phyloP scores from a whole-genome alignment of 1,284 basidiomycete species.

The Apiotrichum domesticum region DNA sequence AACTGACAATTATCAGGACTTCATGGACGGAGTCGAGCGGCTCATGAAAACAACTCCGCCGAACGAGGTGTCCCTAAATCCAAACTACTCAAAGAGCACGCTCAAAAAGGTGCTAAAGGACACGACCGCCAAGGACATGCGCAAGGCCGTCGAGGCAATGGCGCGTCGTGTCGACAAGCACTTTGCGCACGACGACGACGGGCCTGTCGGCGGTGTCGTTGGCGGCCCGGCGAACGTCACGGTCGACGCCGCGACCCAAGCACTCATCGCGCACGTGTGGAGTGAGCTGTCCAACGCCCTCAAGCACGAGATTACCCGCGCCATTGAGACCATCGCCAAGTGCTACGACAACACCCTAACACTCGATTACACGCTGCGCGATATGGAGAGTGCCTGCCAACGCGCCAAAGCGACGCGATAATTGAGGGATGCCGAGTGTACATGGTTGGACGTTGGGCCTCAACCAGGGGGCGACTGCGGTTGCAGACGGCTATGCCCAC shows the following conservation, averaged over 20 bases:
- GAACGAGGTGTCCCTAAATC: constrained; percentile 69
- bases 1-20: constrained; percentile 58
- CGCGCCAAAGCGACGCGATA: constrained; percentile 32
- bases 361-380: constrained; percentile 67
- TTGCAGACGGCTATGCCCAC: too few relatives aligned
- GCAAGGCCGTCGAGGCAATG: constrained; percentile 72
- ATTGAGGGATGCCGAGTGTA: too few relatives aligned
- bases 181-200: constrained; percentile 52
- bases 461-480: too few relatives aligned
- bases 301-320: constrained; percentile 63
- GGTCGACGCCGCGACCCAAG: constrained; percentile 49
- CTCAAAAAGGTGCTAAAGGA: constrained; percentile 84
- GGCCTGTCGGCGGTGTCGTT: neutral
- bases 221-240: neutral
- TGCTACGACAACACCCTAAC: constrained; percentile 69
- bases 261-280: constrained; percentile 76
- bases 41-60: constrained; percentile 74
- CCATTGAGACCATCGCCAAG: constrained; percentile 61
- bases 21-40: constrained; percentile 85
- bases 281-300: constrained; percentile 78
- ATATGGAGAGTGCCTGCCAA: constrained; percentile 71
- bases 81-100: constrained; percentile 66
- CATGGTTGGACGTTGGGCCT: too few relatives aligned
- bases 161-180: constrained; percentile 93
- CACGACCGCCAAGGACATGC: constrained; percentile 77